Base-by-base conservation (phyloP, 2,329 filamentous ascomycete species). In the Mycocentrospora acerina region DNA sequence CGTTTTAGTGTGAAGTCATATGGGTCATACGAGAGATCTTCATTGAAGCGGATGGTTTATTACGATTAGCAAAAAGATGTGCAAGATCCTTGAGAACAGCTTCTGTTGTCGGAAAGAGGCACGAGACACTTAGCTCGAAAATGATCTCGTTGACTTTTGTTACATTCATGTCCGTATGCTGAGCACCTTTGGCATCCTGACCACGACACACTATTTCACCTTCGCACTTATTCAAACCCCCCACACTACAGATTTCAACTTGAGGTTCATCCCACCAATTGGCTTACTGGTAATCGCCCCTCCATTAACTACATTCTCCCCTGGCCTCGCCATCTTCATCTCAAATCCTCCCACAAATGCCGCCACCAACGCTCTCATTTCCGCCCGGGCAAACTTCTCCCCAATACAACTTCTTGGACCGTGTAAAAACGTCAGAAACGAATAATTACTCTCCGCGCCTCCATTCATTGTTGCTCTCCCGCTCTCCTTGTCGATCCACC, bases 401-500 rank as follows among this genome's bases (percentile, higher is more conserved):
- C 67, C 67, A 40, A 68, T 68, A 36, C 67, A 70, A 37, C 59
- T 66, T 14, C 67, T 46, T 7, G 67, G 67, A 1, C 67, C 67
- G 37, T 74, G 70, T 13, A 73, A 48, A 42, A 74, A 75, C 0
- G 71, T 73, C 34, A 73, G 29, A 36, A 68, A 66, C 10, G 59
- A 52, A 34, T 65, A 72, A 38, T 70, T 70, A 42, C 67, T 70
- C 4, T 58, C 54, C 2, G 61, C 57, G 19, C 62, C 60, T 7
- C 62, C 70, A n/a, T 55, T 57, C 51, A 67, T 70, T 14, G 71
- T 73, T 4, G 69, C 62, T 11, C 61, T 60, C 3, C 60, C 64
- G 12, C 49, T 59, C 17, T 55, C 37, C 14, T 48, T 46, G 38
- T 73, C 68, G 38, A 75, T 69, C 72, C 72, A 75, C 17, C 72